Conservation (phyloP, 1,139 yeast genomes). For the Blastobotrys illinoisensis region DNA sequence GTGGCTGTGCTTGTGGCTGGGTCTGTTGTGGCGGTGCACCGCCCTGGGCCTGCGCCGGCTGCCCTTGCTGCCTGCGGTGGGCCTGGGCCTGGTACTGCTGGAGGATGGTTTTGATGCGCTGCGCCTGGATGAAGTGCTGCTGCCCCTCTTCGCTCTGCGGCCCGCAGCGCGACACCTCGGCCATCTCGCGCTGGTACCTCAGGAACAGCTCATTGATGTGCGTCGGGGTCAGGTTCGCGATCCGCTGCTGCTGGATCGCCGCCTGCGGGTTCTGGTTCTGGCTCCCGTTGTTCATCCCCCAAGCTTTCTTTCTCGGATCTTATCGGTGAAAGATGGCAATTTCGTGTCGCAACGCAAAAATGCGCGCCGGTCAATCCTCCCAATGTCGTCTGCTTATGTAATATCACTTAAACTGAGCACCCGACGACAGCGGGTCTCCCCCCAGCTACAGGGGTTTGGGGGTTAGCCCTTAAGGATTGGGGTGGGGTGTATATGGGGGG, state of each 20-base stretch:
- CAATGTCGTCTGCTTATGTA: background rate
- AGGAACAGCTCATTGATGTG: constrained; percentile 49
- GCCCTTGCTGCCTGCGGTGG: constrained; percentile 8
- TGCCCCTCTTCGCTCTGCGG: constrained; percentile 63
- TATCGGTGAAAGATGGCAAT: background rate
- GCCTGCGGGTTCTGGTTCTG: constrained; percentile 1
- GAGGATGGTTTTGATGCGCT: constrained; percentile 51
- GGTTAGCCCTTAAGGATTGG: too few relatives aligned
- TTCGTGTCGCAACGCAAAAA: background rate
- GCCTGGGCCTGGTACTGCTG: constrained; percentile 25
- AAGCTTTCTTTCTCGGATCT: too few relatives aligned
- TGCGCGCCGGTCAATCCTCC: background rate
- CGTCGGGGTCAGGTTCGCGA: constrained; percentile 30
- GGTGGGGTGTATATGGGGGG: too few relatives aligned
- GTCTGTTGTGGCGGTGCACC: constrained; percentile 12
- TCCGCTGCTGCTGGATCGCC: background rate
- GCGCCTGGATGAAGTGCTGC: constrained; percentile 62
- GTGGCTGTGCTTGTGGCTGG: constrained; percentile 8
- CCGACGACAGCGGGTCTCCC: background rate
- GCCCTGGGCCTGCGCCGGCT: constrained; percentile 8
- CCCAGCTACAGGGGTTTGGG: too few relatives aligned
- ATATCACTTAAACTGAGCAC: background rate
- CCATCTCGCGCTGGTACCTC: constrained; percentile 57
- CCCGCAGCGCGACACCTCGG: constrained; percentile 53
- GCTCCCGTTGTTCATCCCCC: background rate